phyloP scores from a whole-genome alignment of 768 basidiomycete genomes.

The Auriculariales sp. region DNA sequence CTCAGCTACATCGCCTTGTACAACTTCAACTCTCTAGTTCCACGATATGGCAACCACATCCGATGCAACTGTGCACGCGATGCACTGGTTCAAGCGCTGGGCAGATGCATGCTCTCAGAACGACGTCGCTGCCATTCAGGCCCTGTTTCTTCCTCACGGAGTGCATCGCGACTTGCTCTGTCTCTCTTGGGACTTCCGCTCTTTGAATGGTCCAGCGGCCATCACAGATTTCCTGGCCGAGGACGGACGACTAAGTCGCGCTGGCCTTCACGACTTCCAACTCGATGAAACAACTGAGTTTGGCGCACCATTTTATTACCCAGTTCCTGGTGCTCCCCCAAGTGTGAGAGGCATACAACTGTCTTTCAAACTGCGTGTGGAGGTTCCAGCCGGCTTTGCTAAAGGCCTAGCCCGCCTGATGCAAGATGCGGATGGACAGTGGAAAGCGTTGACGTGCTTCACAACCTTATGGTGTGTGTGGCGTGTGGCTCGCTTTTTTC shows the following conservation, averaged over 20 bases:
- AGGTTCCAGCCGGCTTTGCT: conserved; percentile 18
- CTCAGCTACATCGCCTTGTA: no score
- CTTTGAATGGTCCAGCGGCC: conserved; percentile 20
- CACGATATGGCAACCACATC: no score
- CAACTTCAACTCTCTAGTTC: no score
- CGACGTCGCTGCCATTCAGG: neutral
- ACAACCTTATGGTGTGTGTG: conserved; percentile 17
- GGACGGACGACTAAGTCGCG: conserved; percentile 1
- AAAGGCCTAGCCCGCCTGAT: conserved; percentile 21
- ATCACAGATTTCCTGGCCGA: conserved; percentile 14
- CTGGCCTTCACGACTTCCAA: conserved; percentile 14
- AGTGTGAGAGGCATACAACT: conserved; percentile 15
- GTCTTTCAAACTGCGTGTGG: conserved; percentile 21
- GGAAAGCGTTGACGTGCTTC: conserved; percentile 25
- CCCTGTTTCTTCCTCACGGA: neutral
- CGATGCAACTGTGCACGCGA: no score
- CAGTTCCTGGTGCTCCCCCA: conserved; percentile 10
- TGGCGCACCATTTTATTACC: conserved; percentile 5
- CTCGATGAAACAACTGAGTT: conserved; percentile 15
- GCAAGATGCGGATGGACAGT: conserved; percentile 11
- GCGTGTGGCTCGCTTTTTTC: no score
- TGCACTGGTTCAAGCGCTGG: neutral
- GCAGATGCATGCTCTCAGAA: neutral
- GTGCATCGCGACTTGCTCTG: conserved; percentile 22
- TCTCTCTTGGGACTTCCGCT: conserved; percentile 29